phyloP scores from a whole-genome alignment of 768 basidiomycete species.

The Hericium erinaceus region DNA sequence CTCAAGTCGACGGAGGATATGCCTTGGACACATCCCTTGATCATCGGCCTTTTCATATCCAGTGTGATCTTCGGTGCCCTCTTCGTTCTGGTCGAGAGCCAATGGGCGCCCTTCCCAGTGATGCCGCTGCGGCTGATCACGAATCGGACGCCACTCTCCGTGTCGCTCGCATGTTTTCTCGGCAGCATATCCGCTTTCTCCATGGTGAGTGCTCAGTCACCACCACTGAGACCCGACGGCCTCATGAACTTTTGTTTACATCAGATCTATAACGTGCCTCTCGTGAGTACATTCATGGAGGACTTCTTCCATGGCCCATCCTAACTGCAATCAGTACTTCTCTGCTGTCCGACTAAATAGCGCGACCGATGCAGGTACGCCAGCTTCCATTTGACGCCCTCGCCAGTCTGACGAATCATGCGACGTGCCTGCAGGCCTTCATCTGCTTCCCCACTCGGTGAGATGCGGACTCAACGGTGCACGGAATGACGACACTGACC shows the following conservation, averaged over 20 bases:
- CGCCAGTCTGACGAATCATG: neutral
- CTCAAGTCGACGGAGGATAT: constrained; percentile 73
- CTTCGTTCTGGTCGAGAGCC: constrained; percentile 76
- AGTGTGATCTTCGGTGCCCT: constrained; percentile 43
- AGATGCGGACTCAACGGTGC: constrained; percentile 21
- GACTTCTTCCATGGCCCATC: constrained; percentile 5
- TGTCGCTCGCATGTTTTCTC: constrained; percentile 73
- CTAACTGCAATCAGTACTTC: constrained; percentile 50
- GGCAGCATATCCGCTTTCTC: constrained; percentile 74
- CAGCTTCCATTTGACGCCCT: neutral
- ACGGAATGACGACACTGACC: constrained; percentile 10
- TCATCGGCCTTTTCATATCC: constrained; percentile 53
- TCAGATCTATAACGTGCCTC: constrained; percentile 75
- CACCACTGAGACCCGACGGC: neutral
- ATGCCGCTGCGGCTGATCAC: constrained; percentile 79
- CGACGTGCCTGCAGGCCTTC: constrained; percentile 45
- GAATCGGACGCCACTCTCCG: constrained; percentile 71
- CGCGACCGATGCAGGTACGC: constrained; percentile 62
- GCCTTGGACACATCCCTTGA: constrained; percentile 63
- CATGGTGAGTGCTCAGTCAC: constrained; percentile 37
- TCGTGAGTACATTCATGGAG: constrained; percentile 37
- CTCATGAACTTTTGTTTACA: neutral
- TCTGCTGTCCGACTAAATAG: constrained; percentile 65
- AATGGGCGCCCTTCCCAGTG: constrained; percentile 74
- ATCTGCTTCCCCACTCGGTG: constrained; percentile 87